Conservation (phyloP, 2,329 filamentous ascomycete genomes). For the Paecilomyces sp. region DNA sequence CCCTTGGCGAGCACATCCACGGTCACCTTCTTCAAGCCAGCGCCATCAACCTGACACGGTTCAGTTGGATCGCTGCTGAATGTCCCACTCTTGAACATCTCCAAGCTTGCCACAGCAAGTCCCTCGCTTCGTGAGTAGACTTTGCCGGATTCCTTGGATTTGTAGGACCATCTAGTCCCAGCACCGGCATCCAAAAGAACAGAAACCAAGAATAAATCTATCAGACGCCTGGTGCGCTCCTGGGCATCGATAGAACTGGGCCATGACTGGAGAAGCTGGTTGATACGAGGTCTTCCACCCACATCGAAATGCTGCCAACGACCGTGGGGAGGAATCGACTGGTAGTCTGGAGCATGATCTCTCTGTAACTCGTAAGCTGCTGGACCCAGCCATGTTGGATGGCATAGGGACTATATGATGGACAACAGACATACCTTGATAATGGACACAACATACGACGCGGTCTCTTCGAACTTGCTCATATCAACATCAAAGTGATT, state of each 20-base stretch:
- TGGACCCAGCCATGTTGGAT: background rate
- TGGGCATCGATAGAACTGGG: conserved; percentile 34
- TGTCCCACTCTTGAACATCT: conserved; percentile 89
- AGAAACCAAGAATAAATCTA: conserved; percentile 57
- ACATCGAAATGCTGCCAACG: conserved; percentile 60
- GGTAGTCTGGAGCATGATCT: conserved; percentile 63
- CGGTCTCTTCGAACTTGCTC: conserved; percentile 74
- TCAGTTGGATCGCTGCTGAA: conserved; percentile 79
- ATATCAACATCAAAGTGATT: conserved; percentile 86
- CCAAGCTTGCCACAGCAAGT: conserved; percentile 66
- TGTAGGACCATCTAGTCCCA: conserved; percentile 86
- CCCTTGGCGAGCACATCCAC: conserved; percentile 69
- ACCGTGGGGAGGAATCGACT: conserved; percentile 71
- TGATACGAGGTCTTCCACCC: conserved; percentile 45
- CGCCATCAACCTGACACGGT: conserved; percentile 83
- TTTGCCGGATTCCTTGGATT: conserved; percentile 79
- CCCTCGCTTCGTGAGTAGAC: conserved; percentile 82
- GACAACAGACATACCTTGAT: conserved; percentile 64
- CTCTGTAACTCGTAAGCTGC: conserved; percentile 39
- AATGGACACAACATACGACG: conserved; percentile 80
- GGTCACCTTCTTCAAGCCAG: conserved; percentile 67
- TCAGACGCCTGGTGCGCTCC: conserved; percentile 47
- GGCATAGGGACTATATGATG: background rate
- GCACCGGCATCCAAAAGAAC: conserved; percentile 67
- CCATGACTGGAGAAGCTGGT: conserved; percentile 41